Evolutionary conservation across 1,139 yeast species (phyloP), one percentile per base, ranked within the genome.

Genomic region (Lodderomyces margitis): DNA sequence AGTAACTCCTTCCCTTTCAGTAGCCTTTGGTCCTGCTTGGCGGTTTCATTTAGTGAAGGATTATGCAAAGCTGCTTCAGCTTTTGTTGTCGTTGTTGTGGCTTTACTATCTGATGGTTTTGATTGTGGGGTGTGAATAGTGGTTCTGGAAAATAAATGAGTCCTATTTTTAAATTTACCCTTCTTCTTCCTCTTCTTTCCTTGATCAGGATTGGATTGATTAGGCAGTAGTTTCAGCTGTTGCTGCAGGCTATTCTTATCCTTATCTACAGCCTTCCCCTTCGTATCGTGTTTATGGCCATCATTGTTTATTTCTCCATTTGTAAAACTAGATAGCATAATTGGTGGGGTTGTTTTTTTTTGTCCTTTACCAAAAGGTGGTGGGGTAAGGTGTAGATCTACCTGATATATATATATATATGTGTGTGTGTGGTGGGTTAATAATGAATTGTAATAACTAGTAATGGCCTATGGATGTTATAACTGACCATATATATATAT

Each of bases 261-360:
- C 14, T 25, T 25, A 25, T 25, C 5, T 12, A 15, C 12, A n/a
- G 30, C 11, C 10, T 25, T 9, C 12, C 12, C 11, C 33, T 12
- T 7, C 27, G 8, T 24, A 12, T 24, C 19, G 10, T 28, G 32
- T 14, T n/a, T 28, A 5, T 15, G 12, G 16, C 19, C 19, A 28
- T 15, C 24, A 15, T 21, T 19, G 24, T 33, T 19, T 32, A 12
- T 20, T 33, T 33, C 36, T 19, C 36, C 27, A 33, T 20, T 21
- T 33, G 36, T 8, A 20, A 21, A 21, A 20, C 12, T 19, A 33
- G 36, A 33, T 28, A 28, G 32, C 32, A 28, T 28, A 15, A 28
- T 28, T 28, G 32, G 32, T 28, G 32, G 32, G 32, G 32, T 28
- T n/a, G n/a, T n/a, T n/a, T n/a, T n/a, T n/a, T n/a, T n/a, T n/a